phyloP scores from a whole-genome alignment of 1,284 basidiomycete genomes.

The Cryptococcus sp. region DNA sequence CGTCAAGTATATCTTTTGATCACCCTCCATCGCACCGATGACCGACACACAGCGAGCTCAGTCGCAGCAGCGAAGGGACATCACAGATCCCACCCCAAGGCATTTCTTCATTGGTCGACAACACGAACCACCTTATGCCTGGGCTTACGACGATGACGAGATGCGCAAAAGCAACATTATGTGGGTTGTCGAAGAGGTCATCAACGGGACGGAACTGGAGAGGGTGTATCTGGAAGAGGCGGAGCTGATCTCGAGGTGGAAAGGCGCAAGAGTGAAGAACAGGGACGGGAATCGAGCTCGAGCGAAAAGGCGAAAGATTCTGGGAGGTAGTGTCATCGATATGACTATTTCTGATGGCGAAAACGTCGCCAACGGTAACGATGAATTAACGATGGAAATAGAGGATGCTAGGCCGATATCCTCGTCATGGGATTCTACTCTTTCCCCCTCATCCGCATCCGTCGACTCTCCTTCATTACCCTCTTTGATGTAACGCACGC shows the following conservation, averaged over 20 bases:
- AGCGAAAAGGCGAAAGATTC: background rate
- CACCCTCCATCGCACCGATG: too few relatives aligned
- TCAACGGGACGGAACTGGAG: background rate
- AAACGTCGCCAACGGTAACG: background rate
- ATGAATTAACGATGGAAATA: slow-evolving; percentile 1
- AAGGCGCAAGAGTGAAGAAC: background rate
- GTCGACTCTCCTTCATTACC: too few relatives aligned
- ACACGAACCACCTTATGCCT: background rate
- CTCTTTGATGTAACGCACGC: too few relatives aligned
- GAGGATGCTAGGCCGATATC: background rate
- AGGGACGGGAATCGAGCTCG: background rate
- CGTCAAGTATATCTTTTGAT: too few relatives aligned
- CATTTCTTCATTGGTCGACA: slow-evolving; percentile 6
- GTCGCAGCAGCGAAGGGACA: too few relatives aligned
- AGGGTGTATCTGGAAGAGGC: background rate
- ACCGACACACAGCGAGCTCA: too few relatives aligned
- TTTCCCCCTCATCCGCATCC: too few relatives aligned
- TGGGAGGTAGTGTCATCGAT: background rate
- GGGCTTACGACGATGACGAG: background rate
- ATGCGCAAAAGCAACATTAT: background rate
- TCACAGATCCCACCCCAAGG: too few relatives aligned
- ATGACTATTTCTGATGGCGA: background rate
- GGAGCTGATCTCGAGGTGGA: background rate
- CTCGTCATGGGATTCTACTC: background rate
- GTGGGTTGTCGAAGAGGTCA: background rate